These are phyloP conservation scores for Nitzschia sp. DNA, from an alignment of 108 stramenopile species.

Conservation along the genomic window DNA sequence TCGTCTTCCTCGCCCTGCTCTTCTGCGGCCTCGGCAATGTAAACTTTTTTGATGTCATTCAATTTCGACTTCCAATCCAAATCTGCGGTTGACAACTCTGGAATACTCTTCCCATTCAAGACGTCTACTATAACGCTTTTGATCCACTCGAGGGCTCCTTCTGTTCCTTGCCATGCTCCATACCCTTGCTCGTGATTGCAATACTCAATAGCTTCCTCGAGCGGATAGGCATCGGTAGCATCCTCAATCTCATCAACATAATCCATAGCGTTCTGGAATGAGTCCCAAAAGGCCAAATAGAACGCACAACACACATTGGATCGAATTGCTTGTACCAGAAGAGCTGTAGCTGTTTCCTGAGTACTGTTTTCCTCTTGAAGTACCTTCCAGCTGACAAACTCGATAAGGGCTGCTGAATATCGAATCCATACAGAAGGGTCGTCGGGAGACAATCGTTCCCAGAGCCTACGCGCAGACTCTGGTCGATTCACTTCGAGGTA, in stretches of 20 bases:
- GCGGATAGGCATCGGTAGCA: constrained; percentile 44
- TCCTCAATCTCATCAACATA: constrained; percentile 82
- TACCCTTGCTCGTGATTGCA: constrained; percentile 54
- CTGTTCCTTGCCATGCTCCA: constrained; percentile 69
- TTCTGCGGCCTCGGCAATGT: constrained; percentile 30
- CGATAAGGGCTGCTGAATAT: constrained; percentile 73
- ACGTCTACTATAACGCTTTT: constrained; percentile 41
- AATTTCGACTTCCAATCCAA: constrained; percentile 64
- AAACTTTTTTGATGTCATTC: constrained; percentile 29
- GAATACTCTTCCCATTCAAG: constrained; percentile 29
- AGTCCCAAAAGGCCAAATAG: constrained; percentile 67
- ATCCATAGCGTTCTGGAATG: constrained; percentile 75
- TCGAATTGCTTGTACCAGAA: constrained; percentile 56
- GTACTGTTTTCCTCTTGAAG: constrained; percentile 60
- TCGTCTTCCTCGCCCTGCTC: constrained; percentile 12
- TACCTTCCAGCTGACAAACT: constrained; percentile 68
- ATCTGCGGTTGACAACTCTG: constrained; percentile 34
- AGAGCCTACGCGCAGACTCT: constrained; percentile 59
- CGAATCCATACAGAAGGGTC: constrained; percentile 80
- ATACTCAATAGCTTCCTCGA: constrained; percentile 88
- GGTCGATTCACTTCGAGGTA: constrained; percentile 74
- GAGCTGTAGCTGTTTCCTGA: constrained; percentile 32
- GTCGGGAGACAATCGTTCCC: constrained; percentile 37
- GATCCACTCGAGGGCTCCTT: constrained; percentile 76
- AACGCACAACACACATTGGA: constrained; percentile 74